A percentile compares a stretch with the other conserved stretches of the same genome.
Conservation (phyloP, 805 yeast species). For the Tetrapisispora pingtungensis region DNA sequence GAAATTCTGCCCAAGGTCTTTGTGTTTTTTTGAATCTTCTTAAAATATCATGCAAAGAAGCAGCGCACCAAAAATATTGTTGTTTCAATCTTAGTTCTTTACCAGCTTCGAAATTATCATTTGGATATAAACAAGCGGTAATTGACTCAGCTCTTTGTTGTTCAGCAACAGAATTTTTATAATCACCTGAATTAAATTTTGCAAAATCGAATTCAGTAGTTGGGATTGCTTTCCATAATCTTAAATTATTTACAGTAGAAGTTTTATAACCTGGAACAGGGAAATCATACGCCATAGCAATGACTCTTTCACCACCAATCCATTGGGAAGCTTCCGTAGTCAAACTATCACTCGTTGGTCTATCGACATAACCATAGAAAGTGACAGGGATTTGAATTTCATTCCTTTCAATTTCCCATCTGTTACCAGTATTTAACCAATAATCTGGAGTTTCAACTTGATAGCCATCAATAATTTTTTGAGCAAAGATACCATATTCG, state of each 20-base stretch:
- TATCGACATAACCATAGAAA: slow-evolving; percentile 73
- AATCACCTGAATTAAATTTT: slow-evolving; percentile 87
- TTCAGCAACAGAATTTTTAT: slow-evolving; percentile 67
- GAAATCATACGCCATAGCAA: slow-evolving; percentile 84
- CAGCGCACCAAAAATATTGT: slow-evolving; percentile 95
- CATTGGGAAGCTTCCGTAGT: slow-evolving; percentile 58
- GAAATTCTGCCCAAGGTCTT: slow-evolving; percentile 70
- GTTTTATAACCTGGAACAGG: slow-evolving; percentile 90
- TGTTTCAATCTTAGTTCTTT: slow-evolving; percentile 88
- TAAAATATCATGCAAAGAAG: slow-evolving; percentile 82
- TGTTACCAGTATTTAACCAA: slow-evolving; percentile 81
- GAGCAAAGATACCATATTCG: slow-evolving; percentile 89
- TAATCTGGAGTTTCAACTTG: slow-evolving; percentile 93
- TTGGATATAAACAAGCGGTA: slow-evolving; percentile 87
- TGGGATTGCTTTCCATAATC: slow-evolving; percentile 86
- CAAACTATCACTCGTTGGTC: slow-evolving; percentile 37
- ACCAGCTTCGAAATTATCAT: slow-evolving; percentile 85
- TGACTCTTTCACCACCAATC: slow-evolving; percentile 82
- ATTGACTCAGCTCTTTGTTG: slow-evolving; percentile 88
- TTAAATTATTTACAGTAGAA: slow-evolving; percentile 71
- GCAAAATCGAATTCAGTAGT: slow-evolving; percentile 84
- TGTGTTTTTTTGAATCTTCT: slow-evolving; percentile 77
- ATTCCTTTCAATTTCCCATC: slow-evolving; percentile 85
- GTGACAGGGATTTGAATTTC: slow-evolving; percentile 86
- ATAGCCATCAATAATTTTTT: slow-evolving; percentile 80